A percentile compares a stretch with the other conserved stretches of the same genome.
Evolutionary conservation across 2,329 filamentous ascomycete genomes (phyloP).

Genomic region (Rhynchosporium agropyri): DNA sequence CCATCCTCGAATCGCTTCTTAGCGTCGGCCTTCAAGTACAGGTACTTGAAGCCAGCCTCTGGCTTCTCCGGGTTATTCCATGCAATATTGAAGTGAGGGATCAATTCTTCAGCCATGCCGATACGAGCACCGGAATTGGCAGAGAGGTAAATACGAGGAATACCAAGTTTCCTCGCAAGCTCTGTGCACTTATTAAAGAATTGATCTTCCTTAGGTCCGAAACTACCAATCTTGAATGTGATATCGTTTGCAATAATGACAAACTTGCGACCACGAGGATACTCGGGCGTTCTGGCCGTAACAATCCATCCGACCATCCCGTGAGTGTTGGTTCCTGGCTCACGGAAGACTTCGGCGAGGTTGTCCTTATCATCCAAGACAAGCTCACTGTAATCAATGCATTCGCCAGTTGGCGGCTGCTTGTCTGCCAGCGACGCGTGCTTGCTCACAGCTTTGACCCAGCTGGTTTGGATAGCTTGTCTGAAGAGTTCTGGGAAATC

Average conservation of each 20-base stretch:
- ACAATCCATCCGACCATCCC: constrained; percentile 99
- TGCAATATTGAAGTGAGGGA: constrained; percentile 94
- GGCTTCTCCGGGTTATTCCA: constrained; percentile 87
- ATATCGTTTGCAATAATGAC: constrained; percentile 99
- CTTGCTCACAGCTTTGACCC: constrained; percentile 74
- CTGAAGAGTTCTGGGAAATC: constrained; percentile 99
- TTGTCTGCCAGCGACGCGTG: constrained; percentile 75
- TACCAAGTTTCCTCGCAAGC: constrained; percentile 88
- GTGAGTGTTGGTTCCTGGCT: constrained; percentile 91
- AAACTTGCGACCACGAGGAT: constrained; percentile 88
- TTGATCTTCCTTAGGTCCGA: constrained; percentile 92
- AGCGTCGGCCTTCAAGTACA: constrained; percentile 85
- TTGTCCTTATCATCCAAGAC: constrained; percentile 94
- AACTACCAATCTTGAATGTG: constrained; percentile 98
- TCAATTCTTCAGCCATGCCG: constrained; percentile 93
- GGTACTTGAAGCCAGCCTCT: constrained; percentile 91
- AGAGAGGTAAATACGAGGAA: constrained; percentile 95
- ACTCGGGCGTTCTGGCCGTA: constrained; percentile 92
- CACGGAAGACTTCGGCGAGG: constrained; percentile 88
- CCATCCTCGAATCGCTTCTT: constrained; percentile 86
- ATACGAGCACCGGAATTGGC: constrained; percentile 98
- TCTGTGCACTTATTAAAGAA: constrained; percentile 99
- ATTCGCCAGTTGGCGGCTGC: constrained; percentile 84
- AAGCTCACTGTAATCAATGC: constrained; percentile 91
- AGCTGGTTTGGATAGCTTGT: constrained; percentile 95